Evolutionary conservation across 2,329 filamentous ascomycete species (phyloP).

Genomic region (Lachnellula cervina): DNA sequence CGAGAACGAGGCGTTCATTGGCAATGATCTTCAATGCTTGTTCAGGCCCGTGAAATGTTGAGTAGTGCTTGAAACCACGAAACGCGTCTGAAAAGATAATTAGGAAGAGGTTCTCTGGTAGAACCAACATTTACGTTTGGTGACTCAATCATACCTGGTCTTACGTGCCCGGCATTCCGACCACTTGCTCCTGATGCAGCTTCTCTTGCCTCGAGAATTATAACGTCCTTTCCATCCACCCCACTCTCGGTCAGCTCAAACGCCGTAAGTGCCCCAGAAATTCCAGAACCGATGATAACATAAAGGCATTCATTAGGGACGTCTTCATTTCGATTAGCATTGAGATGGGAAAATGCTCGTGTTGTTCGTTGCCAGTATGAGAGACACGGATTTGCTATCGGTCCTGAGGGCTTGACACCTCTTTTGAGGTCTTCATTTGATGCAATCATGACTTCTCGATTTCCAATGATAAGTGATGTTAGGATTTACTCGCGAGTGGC

Average conservation of each 20-base stretch:
- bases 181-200: constrained; percentile 32
- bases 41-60: constrained; percentile 37
- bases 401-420: constrained; percentile 5
- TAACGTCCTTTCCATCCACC: constrained; percentile 20
- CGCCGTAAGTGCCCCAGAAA: constrained; percentile 11
- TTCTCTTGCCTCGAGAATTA: constrained; percentile 32
- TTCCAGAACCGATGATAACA: constrained; percentile 16
- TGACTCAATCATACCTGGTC: constrained; percentile 18
- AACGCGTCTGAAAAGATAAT: constrained; percentile 36
- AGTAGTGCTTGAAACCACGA: constrained; percentile 42
- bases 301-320: constrained; percentile 25
- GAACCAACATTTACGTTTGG: not conserved
- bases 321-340: constrained; percentile 32
- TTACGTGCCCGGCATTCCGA: constrained; percentile 33
- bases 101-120: not conserved
- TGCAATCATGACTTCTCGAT: constrained; percentile 5
- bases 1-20: constrained; percentile 39
- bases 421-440: constrained; percentile 5
- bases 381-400: constrained; percentile 28
- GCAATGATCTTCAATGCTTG: constrained; percentile 43
- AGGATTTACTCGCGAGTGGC: too few species aligned
- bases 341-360: constrained; percentile 37
- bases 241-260: constrained; percentile 19
- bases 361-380: constrained; percentile 44
- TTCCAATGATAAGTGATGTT: not conserved